Evolutionary conservation across 78 protist genomes (phyloP).

Genomic region (Chrysochromulina parva): DNA sequence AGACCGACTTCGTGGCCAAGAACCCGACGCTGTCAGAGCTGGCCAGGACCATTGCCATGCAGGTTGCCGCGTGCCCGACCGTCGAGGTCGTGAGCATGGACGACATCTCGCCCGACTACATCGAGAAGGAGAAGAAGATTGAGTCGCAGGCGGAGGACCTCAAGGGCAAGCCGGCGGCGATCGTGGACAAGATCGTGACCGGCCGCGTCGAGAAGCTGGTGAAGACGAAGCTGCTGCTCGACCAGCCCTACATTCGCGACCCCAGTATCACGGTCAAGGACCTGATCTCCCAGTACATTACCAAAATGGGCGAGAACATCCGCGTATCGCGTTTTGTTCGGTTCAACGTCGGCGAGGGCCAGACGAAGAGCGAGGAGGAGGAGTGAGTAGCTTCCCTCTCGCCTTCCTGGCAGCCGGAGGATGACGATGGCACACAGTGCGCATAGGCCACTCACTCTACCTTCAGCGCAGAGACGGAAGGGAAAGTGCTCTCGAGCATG

Average conservation of each 20-base stretch:
- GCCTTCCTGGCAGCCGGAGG: no score
- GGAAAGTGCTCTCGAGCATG: no score
- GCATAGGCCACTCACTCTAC: no score
- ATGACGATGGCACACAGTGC: no score
- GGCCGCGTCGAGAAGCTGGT: slow-evolving; percentile 36
- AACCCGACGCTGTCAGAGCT: slow-evolving; percentile 26
- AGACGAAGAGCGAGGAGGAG: no score
- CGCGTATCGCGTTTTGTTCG: slow-evolving; percentile 14
- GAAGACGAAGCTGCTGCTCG: slow-evolving; percentile 26
- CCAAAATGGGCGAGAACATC: slow-evolving; percentile 41
- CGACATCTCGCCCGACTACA: neutral
- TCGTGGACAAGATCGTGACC: slow-evolving; percentile 13
- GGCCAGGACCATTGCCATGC: slow-evolving; percentile 35
- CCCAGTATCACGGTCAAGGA: neutral
- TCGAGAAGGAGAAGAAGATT: slow-evolving; percentile 10
- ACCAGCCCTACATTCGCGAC: slow-evolving; percentile 38
- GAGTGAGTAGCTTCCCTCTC: no score
- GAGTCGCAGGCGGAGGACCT: slow-evolving; percentile 34
- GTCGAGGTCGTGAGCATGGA: neutral
- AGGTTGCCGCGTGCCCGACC: slow-evolving; percentile 10
- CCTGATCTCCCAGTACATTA: neutral
- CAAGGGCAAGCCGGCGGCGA: slow-evolving; percentile 33
- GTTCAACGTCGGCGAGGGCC: slow-evolving; percentile 27
- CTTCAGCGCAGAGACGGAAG: no score
- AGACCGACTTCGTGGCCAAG: slow-evolving; percentile 51